Base-by-base conservation (phyloP, 441 rosid genomes). In the Euphorbia schlechtendalii region DNA sequence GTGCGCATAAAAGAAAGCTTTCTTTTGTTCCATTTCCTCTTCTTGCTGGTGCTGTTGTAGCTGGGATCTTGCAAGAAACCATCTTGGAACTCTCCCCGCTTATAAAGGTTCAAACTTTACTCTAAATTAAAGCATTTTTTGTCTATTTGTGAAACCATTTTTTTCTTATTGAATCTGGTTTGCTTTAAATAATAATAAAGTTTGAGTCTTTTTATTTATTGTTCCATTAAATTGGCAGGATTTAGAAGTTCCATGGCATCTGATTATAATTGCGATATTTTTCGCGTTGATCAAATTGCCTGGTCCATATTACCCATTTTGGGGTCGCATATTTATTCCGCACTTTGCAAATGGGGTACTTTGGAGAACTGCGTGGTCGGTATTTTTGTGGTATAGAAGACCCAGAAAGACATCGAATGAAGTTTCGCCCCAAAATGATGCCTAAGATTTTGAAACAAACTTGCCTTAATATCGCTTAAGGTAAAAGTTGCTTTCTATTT, bases 211-310 rank as follows among this genome's bases (percentile, higher is more conserved):
- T 12, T 24, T 27, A 21, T 52, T 72, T 36, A 63, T 43, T 41
- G 40, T 71, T 69, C 61, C 68, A 28, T 63, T 72, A 75, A 28
- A 69, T 49, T 80, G 72, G 68, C 77, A 92, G 98, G 89, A 86
- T 51, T 87, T 92, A 43, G 86, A 85, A 80, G 87, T 88, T 67
- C 96, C 96, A 0, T 88, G 97, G 96, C 94, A 90, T 78, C 73
- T 90, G 72, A 76, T 90, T 55, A 77, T 81, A 21, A 68, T 81
- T 74, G 84, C 85, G 49, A 57, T 80, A 57, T 59, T 84, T 70
- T 90, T 88, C 74, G 67, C 81, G 6, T 53, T 84, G 78, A 74
- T 88, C 73, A 92, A 90, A 43, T 68, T 67, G 65, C 69, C 56
- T 2, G 74, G 69, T 41, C 74, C 69, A 59, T 65, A 52, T 64